A percentile compares a stretch with the other conserved stretches of the same genome.
phyloP scores from a whole-genome alignment of 2,329 filamentous ascomycete species.

The Coniochaeta prunicola region DNA sequence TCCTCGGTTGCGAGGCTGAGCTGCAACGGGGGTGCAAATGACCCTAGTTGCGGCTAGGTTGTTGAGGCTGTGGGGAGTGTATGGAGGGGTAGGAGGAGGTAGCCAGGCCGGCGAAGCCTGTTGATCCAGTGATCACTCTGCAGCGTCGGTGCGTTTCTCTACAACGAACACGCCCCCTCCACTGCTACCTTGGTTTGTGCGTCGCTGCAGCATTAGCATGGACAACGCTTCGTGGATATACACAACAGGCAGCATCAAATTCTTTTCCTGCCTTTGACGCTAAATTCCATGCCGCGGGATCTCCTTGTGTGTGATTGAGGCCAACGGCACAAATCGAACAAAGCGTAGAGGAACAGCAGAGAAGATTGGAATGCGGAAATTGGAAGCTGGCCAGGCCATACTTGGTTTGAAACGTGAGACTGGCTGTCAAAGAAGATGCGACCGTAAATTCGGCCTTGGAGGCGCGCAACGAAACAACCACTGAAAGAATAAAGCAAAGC shows the following conservation, averaged over 20 bases:
- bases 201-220: not conserved
- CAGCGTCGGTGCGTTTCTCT: not conserved
- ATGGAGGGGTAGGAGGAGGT: conserved; percentile 1
- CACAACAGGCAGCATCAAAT: not conserved
- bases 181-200: not conserved
- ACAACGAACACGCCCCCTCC: not conserved
- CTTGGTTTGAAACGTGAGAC: not conserved
- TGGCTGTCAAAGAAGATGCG: not conserved
- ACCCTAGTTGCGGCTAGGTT: not conserved
- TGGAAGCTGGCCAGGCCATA: not conserved
- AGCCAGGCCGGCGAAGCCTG: not conserved
- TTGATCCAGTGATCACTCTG: not conserved
- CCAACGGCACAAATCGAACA: not conserved
- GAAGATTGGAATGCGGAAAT: not conserved
- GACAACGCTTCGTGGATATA: not conserved
- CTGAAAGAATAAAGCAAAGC: not conserved
- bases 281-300: not conserved
- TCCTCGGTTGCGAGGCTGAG: not conserved
- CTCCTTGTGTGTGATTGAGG: not conserved
- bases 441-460: not conserved
- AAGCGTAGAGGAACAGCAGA: not conserved
- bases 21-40: not conserved
- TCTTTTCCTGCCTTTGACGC: not conserved
- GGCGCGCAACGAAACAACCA: conserved; percentile 4
- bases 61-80: not conserved